Evolutionary conservation across 1,284 basidiomycete species (phyloP).

Genomic region (Austroboletus niveus): DNA sequence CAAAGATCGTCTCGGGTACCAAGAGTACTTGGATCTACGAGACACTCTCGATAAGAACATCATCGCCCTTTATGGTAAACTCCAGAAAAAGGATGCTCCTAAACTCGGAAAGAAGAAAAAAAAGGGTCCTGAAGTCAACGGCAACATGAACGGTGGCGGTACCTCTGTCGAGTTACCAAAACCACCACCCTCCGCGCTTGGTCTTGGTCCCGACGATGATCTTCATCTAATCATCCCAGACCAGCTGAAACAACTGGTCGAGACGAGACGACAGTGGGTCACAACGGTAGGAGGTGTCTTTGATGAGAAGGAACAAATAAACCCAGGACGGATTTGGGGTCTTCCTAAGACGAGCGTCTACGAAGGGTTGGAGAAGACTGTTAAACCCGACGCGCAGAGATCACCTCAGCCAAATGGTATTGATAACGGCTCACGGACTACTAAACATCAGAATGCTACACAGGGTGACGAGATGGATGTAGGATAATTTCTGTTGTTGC

Average conservation of each 20-base stretch:
- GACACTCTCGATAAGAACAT: slow-evolving; percentile 86
- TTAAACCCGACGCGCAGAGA: slow-evolving; percentile 23
- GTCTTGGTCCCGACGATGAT: slow-evolving; percentile 66
- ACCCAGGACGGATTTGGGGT: slow-evolving; percentile 69
- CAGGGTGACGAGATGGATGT: slow-evolving; percentile 55
- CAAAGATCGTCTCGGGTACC: slow-evolving; percentile 85
- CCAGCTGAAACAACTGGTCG: slow-evolving; percentile 66
- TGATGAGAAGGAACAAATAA: slow-evolving; percentile 61
- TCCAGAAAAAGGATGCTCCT: slow-evolving; percentile 72
- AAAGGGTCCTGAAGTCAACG: slow-evolving; percentile 46
- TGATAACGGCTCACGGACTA: slow-evolving; percentile 33
- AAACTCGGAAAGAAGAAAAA: slow-evolving; percentile 72
- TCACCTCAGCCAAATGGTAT: slow-evolving; percentile 12
- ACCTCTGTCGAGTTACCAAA: slow-evolving; percentile 35
- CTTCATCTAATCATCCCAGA: slow-evolving; percentile 67
- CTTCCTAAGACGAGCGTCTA: slow-evolving; percentile 74
- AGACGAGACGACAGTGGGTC: slow-evolving; percentile 72
- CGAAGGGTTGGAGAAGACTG: slow-evolving; percentile 68
- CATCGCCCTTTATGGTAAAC: slow-evolving; percentile 61
- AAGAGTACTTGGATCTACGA: slow-evolving; percentile 80
- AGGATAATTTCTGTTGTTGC: slow-evolving; percentile 34
- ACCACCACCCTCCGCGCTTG: slow-evolving; percentile 64
- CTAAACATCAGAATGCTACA: slow-evolving; percentile 43
- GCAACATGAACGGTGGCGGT: slow-evolving; percentile 33
- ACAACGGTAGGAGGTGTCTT: slow-evolving; percentile 66